Evolutionary conservation across 2,329 filamentous ascomycete species (phyloP).

Genomic region (Botryotinia convoluta): DNA sequence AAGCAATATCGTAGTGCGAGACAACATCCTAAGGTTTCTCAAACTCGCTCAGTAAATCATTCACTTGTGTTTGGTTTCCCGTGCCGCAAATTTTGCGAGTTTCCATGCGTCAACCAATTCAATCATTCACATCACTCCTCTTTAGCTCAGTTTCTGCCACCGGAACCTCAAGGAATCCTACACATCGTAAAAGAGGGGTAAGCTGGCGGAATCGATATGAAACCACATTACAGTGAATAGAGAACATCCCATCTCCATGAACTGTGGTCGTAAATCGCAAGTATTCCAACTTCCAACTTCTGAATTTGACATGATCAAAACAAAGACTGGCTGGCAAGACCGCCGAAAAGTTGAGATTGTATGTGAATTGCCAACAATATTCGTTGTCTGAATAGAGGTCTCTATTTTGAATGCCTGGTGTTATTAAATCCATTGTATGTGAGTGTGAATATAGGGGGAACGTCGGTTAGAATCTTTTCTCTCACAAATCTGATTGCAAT

Average conservation of each 20-base stretch:
- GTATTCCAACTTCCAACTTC: neutral
- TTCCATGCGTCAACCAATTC: too few species aligned
- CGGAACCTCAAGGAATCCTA: too few species aligned
- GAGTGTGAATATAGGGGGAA: too few species aligned
- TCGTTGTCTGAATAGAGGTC: neutral
- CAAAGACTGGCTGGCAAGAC: too few species aligned
- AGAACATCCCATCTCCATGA: neutral
- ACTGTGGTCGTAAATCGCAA: neutral
- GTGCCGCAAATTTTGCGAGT: neutral
- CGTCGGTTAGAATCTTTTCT: too few species aligned
- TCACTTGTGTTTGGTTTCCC: too few species aligned
- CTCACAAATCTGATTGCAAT: neutral
- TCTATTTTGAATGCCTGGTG: neutral
- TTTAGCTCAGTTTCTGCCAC: too few species aligned
- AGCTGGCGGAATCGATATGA: fast-evolving
- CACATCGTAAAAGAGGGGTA: neutral
- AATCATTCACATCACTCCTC: too few species aligned
- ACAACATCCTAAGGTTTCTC: too few species aligned
- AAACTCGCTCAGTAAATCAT: too few species aligned
- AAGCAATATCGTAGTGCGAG: neutral
- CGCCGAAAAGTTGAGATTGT: neutral
- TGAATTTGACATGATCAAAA: neutral
- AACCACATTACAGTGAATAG: neutral
- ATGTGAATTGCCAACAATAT: neutral
- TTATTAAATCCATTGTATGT: too few species aligned